These are phyloP conservation scores for Macrophomina phaseolina DNA, from an alignment of 2,329 filamentous ascomycete species.

Conservation along the genomic window DNA sequence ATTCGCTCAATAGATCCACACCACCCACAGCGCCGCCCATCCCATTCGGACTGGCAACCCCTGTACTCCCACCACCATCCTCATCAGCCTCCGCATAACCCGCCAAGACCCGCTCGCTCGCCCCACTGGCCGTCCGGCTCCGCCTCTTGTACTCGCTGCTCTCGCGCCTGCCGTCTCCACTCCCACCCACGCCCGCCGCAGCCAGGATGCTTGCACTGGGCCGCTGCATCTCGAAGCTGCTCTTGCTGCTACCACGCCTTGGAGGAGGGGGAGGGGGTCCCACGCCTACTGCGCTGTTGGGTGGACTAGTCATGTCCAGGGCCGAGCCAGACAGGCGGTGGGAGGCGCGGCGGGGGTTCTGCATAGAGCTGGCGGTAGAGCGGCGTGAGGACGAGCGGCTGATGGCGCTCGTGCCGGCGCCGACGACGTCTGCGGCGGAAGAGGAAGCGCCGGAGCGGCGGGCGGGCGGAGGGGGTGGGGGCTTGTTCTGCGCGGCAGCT, in stretches of 20 bases:
- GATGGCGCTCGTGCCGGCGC: neutral
- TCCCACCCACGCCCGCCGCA: neutral
- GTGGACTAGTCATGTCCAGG: slow-evolving; percentile 13
- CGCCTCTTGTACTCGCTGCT: slow-evolving; percentile 9
- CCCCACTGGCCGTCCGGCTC: slow-evolving; percentile 17
- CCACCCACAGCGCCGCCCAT: neutral
- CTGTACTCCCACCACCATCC: neutral
- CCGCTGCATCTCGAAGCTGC: slow-evolving; percentile 26
- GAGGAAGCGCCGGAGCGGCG: slow-evolving; percentile 24
- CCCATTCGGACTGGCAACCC: neutral
- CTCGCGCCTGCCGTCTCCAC: neutral
- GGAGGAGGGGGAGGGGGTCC: slow-evolving; percentile 25
- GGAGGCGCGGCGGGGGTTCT: slow-evolving; percentile 5
- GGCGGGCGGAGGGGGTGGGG: slow-evolving; percentile 21
- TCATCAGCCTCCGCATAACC: slow-evolving; percentile 5
- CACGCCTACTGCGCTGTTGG: neutral
- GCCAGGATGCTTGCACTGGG: slow-evolving; percentile 11
- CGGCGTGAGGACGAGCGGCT: slow-evolving; percentile 25
- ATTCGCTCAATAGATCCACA: slow-evolving; percentile 44
- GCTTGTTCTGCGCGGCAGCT: neutral
- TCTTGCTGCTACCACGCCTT: slow-evolving; percentile 22
- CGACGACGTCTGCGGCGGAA: slow-evolving; percentile 2
- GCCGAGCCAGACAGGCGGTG: slow-evolving; percentile 24
- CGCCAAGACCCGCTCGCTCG: slow-evolving; percentile 12
- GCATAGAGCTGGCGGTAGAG: slow-evolving; percentile 25